These are phyloP conservation scores for Trichoderma sp. DNA, from an alignment of 2,329 filamentous ascomycete genomes.

Conservation along the genomic window DNA sequence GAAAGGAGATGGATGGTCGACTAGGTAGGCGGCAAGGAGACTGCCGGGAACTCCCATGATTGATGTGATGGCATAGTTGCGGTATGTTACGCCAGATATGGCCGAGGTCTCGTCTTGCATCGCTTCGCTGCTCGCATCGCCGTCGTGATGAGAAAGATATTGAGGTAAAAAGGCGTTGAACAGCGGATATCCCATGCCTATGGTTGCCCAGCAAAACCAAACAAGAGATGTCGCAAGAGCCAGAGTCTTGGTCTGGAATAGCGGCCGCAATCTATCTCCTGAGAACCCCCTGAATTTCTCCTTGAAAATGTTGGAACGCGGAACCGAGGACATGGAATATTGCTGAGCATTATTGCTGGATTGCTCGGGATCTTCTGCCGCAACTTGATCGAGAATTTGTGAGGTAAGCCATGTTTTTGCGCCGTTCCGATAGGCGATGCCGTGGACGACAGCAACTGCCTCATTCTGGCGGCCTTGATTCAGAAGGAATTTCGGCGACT, in stretches of 20 bases:
- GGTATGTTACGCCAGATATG: conserved; percentile 59
- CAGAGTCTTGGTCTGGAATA: conserved; percentile 57
- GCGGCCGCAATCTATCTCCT: conserved; percentile 61
- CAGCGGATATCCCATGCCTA: conserved; percentile 83
- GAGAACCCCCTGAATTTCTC: conserved; percentile 66
- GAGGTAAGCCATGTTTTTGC: conserved; percentile 74
- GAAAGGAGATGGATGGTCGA: conserved; percentile 61
- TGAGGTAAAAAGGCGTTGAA: conserved; percentile 92
- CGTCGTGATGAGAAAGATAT: conserved; percentile 61
- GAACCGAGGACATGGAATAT: conserved; percentile 9
- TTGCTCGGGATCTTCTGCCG: conserved; percentile 39
- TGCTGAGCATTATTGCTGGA: not conserved
- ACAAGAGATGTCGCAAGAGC: conserved; percentile 54
- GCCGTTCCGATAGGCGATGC: conserved; percentile 69
- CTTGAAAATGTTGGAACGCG: conserved; percentile 46
- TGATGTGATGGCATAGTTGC: conserved; percentile 79
- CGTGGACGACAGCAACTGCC: conserved; percentile 76
- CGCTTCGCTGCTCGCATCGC: conserved; percentile 25
- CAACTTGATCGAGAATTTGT: conserved; percentile 61
- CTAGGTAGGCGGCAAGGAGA: conserved; percentile 69
- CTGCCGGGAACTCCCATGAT: conserved; percentile 75
- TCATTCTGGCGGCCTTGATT: conserved; percentile 73
- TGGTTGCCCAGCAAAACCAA: conserved; percentile 79
- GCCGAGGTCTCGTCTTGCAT: conserved; percentile 34
- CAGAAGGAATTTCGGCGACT: conserved; percentile 82